phyloP scores from a whole-genome alignment of 2,329 filamentous ascomycete species.

The Emericellopsis cladophorae region DNA sequence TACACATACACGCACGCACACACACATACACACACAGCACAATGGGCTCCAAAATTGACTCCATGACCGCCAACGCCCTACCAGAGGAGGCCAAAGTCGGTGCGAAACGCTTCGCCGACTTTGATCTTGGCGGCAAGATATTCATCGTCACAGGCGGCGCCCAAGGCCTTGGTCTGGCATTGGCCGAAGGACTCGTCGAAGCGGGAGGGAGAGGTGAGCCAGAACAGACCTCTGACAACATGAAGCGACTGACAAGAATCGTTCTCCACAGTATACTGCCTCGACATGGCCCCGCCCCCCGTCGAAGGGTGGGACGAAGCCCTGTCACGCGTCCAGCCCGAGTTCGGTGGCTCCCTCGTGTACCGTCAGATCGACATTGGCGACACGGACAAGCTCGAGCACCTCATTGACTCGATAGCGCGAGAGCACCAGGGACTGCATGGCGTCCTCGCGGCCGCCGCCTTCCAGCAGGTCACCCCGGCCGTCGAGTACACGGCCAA shows the following conservation, averaged over 20 bases:
- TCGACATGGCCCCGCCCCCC: conserved; percentile 38
- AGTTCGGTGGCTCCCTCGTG: conserved; percentile 50
- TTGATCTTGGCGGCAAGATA: conserved; percentile 54
- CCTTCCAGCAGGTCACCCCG: conserved; percentile 54
- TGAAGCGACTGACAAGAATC: no score
- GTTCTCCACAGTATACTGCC: conserved; percentile 36
- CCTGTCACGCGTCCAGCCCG: conserved; percentile 45
- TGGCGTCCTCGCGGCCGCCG: conserved; percentile 57
- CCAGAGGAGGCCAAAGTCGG: conserved; percentile 11
- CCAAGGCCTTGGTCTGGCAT: conserved; percentile 59
- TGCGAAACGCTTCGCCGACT: conserved; percentile 44
- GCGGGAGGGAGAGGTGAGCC: conserved; percentile 52
- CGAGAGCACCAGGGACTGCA: conserved; percentile 49
- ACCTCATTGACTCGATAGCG: conserved; percentile 45
- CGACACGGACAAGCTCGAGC: conserved; percentile 45
- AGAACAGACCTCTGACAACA: background rate
- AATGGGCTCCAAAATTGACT: no score
- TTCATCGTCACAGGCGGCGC: conserved; percentile 61
- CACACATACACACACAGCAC: no score
- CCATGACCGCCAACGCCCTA: background rate
- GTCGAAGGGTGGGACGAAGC: conserved; percentile 46
- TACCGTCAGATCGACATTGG: conserved; percentile 59
- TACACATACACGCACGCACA: no score
- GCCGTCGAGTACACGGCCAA: conserved; percentile 53
- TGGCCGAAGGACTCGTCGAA: conserved; percentile 62